Evolutionary conservation across 208 protist species (phyloP).

Genomic region (Acanthamoeba royreba): DNA sequence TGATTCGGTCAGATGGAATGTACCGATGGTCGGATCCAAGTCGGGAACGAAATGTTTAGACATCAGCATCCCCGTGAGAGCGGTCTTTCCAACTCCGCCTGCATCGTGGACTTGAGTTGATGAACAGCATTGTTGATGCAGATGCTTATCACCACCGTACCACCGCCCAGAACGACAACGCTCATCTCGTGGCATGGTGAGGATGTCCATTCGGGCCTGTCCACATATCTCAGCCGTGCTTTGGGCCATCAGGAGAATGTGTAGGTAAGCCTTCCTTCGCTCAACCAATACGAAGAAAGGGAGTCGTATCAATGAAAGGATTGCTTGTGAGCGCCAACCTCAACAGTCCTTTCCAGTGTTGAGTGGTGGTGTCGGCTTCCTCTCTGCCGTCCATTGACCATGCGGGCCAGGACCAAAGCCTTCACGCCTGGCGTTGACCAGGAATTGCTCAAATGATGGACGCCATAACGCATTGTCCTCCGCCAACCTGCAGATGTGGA

Average conservation of each 20-base stretch:
- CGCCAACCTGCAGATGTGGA: background rate
- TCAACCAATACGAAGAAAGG: too few species aligned
- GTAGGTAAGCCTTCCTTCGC: background rate
- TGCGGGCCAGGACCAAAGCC: too few species aligned
- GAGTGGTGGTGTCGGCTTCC: background rate
- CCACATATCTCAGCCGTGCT: too few species aligned
- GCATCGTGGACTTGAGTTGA: background rate
- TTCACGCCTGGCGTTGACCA: too few species aligned
- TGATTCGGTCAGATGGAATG: background rate
- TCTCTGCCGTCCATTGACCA: background rate
- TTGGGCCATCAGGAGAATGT: background rate
- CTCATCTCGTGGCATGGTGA: too few species aligned
- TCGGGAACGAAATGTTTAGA: constrained; percentile 74
- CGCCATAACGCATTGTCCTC: too few species aligned
- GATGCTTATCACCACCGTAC: background rate
- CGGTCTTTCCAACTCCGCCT: constrained; percentile 82
- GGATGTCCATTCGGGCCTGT: too few species aligned
- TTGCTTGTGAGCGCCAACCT: background rate
- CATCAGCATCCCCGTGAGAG: constrained; percentile 80
- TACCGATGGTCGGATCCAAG: constrained; percentile 41
- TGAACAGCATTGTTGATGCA: too few species aligned
- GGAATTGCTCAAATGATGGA: too few species aligned
- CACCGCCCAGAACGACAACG: background rate
- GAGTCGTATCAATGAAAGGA: background rate
- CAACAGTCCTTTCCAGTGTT: background rate